Base-by-base conservation (phyloP, 1,284 basidiomycete genomes). In the Exsudoporus floridanus region DNA sequence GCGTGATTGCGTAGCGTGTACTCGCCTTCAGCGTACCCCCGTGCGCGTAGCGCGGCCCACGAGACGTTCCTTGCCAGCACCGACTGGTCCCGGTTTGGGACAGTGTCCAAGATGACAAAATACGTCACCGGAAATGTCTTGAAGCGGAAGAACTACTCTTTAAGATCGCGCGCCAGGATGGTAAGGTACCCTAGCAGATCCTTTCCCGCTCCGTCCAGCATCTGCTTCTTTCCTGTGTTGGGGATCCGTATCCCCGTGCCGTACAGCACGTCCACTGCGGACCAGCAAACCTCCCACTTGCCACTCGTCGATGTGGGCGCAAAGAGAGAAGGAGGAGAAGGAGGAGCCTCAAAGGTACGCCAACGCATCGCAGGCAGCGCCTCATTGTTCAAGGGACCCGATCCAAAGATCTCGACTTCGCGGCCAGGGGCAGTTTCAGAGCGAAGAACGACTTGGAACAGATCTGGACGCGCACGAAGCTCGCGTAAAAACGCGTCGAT, bases 41-140 rank as follows among this genome's bases (percentile, higher is more conserved):
- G 8, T 4, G 59, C 59, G 8, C 59, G 56, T 2, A 60, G 19
- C 10, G 61, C 59, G 4, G 59, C 59, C 59, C 59, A 64, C 1
- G 59, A n/a, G 1, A 60, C 59, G 13, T 60, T 64, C 31, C 52
- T 42, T 13, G 46, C 52, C 43, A 62, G 40, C 7, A 49, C 27
- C 6, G 42, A 48, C 23, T 2, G 5, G n/a, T 53, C 48, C n/a
- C 60, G 60, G 27, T 57, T 34, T 1, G 57, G 58, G 2, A 50
- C 38, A 0, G 64, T 54, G 30, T 62, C 61, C 41, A 70, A 35
- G 27, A 72, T 69, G 19, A 65, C 63, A 52, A 71, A 61, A 39
- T 69, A 72, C 25, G 57, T 70, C 33, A 70, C 67, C 0, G 60
- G 66, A 42, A 72, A 67, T 3, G 56, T 56, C 54, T 69, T 72